Evolutionary conservation across 768 basidiomycete genomes (phyloP).

Genomic region (Podaxis sp.): DNA sequence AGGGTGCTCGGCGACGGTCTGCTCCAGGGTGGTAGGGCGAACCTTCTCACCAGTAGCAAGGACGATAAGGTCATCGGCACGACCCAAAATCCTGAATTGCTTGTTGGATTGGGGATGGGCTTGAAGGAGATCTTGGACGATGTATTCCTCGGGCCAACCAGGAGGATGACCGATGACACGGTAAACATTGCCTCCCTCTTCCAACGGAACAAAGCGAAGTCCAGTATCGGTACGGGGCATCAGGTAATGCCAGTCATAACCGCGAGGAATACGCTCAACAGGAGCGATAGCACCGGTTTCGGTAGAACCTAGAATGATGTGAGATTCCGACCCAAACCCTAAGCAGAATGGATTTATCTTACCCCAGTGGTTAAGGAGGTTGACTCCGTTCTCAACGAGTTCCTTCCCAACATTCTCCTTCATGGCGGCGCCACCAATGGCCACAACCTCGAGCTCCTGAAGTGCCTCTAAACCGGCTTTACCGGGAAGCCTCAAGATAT

Average conservation of each 20-base stretch:
- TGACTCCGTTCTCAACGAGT: constrained; percentile 30
- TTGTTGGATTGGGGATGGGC: constrained; percentile 27
- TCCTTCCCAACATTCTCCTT: constrained; percentile 31
- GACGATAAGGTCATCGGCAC: constrained; percentile 40
- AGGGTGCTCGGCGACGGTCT: constrained; percentile 32
- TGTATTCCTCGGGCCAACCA: constrained; percentile 30
- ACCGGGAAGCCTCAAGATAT: constrained; percentile 26
- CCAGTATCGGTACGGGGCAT: constrained; percentile 32
- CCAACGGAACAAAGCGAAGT: constrained; percentile 26
- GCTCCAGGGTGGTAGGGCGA: constrained; percentile 31
- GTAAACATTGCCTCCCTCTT: constrained; percentile 24
- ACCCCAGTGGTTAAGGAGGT: constrained; percentile 42
- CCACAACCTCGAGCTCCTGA: constrained; percentile 30
- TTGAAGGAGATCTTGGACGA: constrained; percentile 38
- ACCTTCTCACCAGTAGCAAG: constrained; percentile 44
- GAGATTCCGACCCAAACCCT: not conserved
- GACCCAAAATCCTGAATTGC: constrained; percentile 35
- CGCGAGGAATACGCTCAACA: constrained; percentile 26
- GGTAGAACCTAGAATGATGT: constrained; percentile 26
- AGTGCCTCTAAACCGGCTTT: constrained; percentile 28
- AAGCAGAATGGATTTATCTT: constrained; percentile 4
- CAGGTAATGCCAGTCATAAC: constrained; percentile 38
- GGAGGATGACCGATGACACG: constrained; percentile 30
- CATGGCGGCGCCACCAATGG: constrained; percentile 38
- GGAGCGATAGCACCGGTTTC: constrained; percentile 38